Evolutionary conservation across 2,329 filamentous ascomycete genomes (phyloP).

Genomic region (Cadophora gregata): DNA sequence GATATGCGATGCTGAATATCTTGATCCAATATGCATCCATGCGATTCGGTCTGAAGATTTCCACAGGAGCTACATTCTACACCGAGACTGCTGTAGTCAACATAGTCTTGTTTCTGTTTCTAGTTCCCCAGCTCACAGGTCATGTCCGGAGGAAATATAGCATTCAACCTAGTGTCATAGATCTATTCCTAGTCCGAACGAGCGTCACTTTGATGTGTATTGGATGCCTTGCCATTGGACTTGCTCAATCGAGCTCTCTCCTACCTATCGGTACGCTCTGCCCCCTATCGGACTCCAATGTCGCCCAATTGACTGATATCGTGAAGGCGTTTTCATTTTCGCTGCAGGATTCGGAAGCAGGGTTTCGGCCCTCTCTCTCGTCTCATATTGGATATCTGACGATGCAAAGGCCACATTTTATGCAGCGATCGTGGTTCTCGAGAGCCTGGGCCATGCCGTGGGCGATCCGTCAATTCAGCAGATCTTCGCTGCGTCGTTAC

Average conservation of each 20-base stretch:
- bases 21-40: constrained; percentile 43
- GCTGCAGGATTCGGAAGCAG: constrained; percentile 42
- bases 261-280: constrained; percentile 37
- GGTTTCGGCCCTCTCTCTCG: constrained; percentile 40
- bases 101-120: constrained; percentile 41
- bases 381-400: constrained; percentile 40
- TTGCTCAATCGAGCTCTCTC: constrained; percentile 28
- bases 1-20: constrained; percentile 42
- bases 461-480: constrained; percentile 42
- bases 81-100: constrained; percentile 43
- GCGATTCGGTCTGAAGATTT: constrained; percentile 40
- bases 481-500: constrained; percentile 40
- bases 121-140: constrained; percentile 35
- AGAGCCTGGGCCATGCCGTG: constrained; percentile 42
- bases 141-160: constrained; percentile 33
- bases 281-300: background rate
- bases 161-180: constrained; percentile 34
- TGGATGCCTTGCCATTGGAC: constrained; percentile 38
- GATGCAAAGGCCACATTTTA: constrained; percentile 40
- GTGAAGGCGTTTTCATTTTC: constrained; percentile 40
- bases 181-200: constrained; percentile 37
- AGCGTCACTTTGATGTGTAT: constrained; percentile 38
- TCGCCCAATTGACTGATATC: background rate
- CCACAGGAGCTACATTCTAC: constrained; percentile 42
- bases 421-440: constrained; percentile 41